A percentile compares a stretch with the other conserved stretches of the same genome.
These are phyloP conservation scores for Ascochyta rabiei DNA, from an alignment of 2,329 filamentous ascomycete genomes.

Conservation along the genomic window DNA sequence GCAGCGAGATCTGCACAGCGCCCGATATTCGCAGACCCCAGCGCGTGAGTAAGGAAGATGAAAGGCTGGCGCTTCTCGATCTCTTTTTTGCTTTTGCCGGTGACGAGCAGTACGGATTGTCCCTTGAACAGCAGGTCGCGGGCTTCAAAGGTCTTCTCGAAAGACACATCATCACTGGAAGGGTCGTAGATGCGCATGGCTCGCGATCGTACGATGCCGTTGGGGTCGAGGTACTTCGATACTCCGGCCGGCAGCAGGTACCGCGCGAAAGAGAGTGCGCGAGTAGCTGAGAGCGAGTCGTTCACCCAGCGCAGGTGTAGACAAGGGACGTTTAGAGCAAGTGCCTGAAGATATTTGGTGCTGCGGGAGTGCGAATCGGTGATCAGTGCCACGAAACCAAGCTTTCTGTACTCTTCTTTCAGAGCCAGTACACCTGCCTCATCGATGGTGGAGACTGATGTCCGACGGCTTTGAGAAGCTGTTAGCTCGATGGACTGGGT, in stretches of 20 bases:
- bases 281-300: slow-evolving; percentile 67
- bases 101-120: slow-evolving; percentile 74
- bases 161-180: slow-evolving; percentile 54
- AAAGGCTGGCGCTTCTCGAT: slow-evolving; percentile 72
- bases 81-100: slow-evolving; percentile 66
- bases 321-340: slow-evolving; percentile 87
- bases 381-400: slow-evolving; percentile 84
- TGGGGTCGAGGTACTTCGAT: slow-evolving; percentile 70
- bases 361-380: slow-evolving; percentile 85
- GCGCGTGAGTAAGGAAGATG: slow-evolving; percentile 77
- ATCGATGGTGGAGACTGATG: slow-evolving; percentile 21
- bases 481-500: slow-evolving; percentile 34
- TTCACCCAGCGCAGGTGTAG: slow-evolving; percentile 81
- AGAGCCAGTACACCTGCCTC: slow-evolving; percentile 57
- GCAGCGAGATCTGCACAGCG: slow-evolving; percentile 70
- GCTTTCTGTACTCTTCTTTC: slow-evolving; percentile 56
- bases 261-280: slow-evolving; percentile 73
- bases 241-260: slow-evolving; percentile 88
- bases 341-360: slow-evolving; percentile 91
- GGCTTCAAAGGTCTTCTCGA: slow-evolving; percentile 34
- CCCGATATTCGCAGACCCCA: slow-evolving; percentile 72
- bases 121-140: slow-evolving; percentile 68
- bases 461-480: slow-evolving; percentile 23
- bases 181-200: slow-evolving; percentile 66
- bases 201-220: slow-evolving; percentile 76